A percentile compares a stretch with the other conserved stretches of the same genome.
Conservation (phyloP, 208 protist genomes). For the Sergeia podlipaevii region DNA sequence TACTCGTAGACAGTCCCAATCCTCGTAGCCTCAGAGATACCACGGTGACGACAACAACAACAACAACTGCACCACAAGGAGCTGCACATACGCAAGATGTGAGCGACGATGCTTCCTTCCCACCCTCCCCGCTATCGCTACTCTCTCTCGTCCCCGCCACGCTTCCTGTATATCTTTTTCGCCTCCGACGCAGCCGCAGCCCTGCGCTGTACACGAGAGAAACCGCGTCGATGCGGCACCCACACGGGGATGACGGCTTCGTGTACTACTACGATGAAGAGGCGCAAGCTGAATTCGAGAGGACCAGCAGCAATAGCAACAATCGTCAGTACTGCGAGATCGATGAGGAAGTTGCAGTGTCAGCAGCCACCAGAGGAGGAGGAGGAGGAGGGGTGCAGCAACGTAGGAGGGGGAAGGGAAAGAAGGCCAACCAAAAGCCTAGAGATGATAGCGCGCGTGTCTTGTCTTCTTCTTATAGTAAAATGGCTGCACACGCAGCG, state of each 20-base stretch:
- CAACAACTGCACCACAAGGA: background rate
- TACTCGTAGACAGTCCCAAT: too few species aligned
- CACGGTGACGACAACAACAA: background rate
- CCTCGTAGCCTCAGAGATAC: too few species aligned
- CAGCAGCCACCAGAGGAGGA: slow-evolving; percentile 10
- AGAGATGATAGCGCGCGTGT: too few species aligned
- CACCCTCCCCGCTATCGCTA: background rate
- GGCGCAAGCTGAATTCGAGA: background rate
- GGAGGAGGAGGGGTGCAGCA: too few species aligned
- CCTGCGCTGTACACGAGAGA: slow-evolving; percentile 42
- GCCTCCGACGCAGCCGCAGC: slow-evolving; percentile 51
- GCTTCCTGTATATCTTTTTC: slow-evolving; percentile 72
- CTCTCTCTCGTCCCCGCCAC: slow-evolving; percentile 20
- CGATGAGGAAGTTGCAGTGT: too few species aligned
- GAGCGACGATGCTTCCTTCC: background rate
- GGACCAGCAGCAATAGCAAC: background rate
- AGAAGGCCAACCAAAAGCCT: too few species aligned
- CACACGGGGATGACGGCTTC: slow-evolving; percentile 8
- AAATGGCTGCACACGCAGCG: too few species aligned
- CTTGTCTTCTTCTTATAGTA: too few species aligned
- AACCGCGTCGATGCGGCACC: slow-evolving; percentile 10
- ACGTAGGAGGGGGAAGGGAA: too few species aligned
- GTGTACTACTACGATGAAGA: slow-evolving; percentile 48
- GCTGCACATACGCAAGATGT: background rate
- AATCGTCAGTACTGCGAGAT: background rate